Evolutionary conservation across 441 rosid genomes (phyloP), one percentile per base, ranked within the genome.

Genomic region (Gossypium lobatum): DNA sequence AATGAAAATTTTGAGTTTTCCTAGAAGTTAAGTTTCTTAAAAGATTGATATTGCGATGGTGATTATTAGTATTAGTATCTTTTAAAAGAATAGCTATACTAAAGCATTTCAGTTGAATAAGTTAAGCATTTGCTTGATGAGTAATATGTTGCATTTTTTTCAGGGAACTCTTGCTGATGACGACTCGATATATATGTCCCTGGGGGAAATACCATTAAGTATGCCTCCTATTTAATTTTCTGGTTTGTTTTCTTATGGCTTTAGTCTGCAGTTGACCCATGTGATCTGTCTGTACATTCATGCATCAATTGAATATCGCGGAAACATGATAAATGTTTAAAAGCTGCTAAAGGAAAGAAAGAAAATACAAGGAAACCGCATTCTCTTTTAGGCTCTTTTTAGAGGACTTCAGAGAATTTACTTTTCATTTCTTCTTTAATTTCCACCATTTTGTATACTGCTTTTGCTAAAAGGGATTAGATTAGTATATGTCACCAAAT

Each of bases 151-250:
- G 68, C 46, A 21, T 64, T 58, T 75, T 67, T 11, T 85, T 78
- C 91, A 95, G 98, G 99, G 88, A 76, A 77, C 87, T 79, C 86
- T 89, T 60, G 98, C 82, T 18, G 91, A 86, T 81, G 99, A 95
- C 71, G 99, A 95, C 78, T 83, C 97, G 0, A 95, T 95, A 75
- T 95, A 92, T 80, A 95, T 91, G 95, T 95, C 99, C 73, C 87
- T 95, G 11, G 99, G 92, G 48, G 99, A 95, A 87, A 93, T 95
- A 87, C 97, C 99, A 73, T 78, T 95, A 84, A 91, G 97, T 92
- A 91, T 80, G 96, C 72, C 64, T 59, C 77, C 75, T 80, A 45
- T 75, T 79, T 75, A 78, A 72, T 73, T 80, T 76, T 58, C 54
- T 71, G 17, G 20, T 77, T 78, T 78, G 54, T 55, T 76, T 80